These are phyloP conservation scores for Xylaria bambusicola DNA, from an alignment of 495 filamentous ascomycete genomes.

Conservation along the genomic window DNA sequence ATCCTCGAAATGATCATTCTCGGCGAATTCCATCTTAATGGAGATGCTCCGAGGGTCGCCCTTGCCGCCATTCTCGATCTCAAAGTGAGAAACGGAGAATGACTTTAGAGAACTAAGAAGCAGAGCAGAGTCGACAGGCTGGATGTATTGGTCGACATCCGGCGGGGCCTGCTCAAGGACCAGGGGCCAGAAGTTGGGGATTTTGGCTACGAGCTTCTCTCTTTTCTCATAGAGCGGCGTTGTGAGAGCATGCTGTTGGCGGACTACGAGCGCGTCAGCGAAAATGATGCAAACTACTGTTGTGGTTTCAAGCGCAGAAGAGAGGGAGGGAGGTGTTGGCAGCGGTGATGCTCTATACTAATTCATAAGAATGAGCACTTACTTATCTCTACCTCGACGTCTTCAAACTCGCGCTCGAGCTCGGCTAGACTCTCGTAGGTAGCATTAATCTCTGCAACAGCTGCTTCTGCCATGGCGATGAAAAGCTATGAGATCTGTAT, in stretches of 20 bases:
- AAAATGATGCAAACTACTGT: background rate
- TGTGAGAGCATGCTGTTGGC: constrained; percentile 53
- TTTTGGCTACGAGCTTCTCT: constrained; percentile 62
- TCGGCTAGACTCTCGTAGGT: constrained; percentile 60
- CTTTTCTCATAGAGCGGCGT: constrained; percentile 72
- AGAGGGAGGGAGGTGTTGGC: background rate
- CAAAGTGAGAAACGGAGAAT: constrained; percentile 73
- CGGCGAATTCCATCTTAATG: constrained; percentile 61
- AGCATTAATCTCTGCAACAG: constrained; percentile 44
- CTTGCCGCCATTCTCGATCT: constrained; percentile 60
- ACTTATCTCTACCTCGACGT: constrained; percentile 71
- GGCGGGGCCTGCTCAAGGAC: constrained; percentile 81
- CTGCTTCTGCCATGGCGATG: constrained; percentile 43
- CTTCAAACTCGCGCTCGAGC: constrained; percentile 70
- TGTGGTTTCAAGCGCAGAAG: too few relatives aligned
- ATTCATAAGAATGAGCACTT: constrained; percentile 29
- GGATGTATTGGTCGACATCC: constrained; percentile 83
- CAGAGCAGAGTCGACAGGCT: constrained; percentile 69
- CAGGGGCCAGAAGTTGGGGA: constrained; percentile 84
- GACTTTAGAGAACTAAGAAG: constrained; percentile 62
- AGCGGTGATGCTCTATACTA: background rate
- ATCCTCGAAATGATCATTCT: constrained; percentile 77
- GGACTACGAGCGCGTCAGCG: constrained; percentile 46
- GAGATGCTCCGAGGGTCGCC: constrained; percentile 66
- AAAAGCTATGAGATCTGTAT: background rate